These are phyloP conservation scores for Tolypocladium capitatum DNA, from an alignment of 2,329 filamentous ascomycete genomes.

Conservation along the genomic window DNA sequence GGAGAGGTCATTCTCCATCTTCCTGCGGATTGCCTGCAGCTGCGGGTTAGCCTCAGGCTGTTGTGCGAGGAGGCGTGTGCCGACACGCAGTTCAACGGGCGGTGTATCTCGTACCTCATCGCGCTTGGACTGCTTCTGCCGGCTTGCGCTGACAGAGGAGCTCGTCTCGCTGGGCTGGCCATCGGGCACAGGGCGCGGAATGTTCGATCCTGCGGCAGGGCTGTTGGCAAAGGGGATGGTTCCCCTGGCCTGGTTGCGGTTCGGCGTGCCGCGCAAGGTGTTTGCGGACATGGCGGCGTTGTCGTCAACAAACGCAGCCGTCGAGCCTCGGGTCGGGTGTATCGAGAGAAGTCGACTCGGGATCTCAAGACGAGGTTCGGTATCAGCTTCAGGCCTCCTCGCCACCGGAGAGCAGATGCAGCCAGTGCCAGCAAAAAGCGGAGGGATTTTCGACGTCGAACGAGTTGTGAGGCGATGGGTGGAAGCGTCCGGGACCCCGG, in stretches of 20 bases:
- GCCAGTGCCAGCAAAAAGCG: background rate
- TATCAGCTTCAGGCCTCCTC: background rate
- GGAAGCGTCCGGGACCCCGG: no score
- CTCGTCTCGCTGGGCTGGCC: conserved; percentile 41
- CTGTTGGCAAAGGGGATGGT: conserved; percentile 48
- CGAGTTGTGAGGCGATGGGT: background rate
- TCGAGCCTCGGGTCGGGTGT: background rate
- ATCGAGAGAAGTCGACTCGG: background rate
- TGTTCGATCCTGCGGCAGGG: conserved; percentile 44
- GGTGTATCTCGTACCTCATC: conserved; percentile 68
- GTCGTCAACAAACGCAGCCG: conserved; percentile 6
- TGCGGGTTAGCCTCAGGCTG: conserved; percentile 1
- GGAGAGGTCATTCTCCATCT: conserved; percentile 93
- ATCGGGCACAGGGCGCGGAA: conserved; percentile 61
- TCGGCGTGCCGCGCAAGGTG: conserved; percentile 60
- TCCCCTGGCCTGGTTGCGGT: conserved; percentile 43
- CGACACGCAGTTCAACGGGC: background rate
- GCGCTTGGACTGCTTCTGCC: conserved; percentile 91
- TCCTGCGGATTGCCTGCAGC: conserved; percentile 77
- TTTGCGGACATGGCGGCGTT: conserved; percentile 38
- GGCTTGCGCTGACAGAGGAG: conserved; percentile 78
- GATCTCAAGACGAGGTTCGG: background rate
- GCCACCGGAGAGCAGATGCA: background rate
- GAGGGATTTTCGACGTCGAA: conserved; percentile 1
- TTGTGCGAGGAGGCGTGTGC: background rate